Evolutionary conservation across 192 early-diverging fungal species (phyloP), one percentile per base, ranked within the genome.

Genomic region (Rhizophagus sp.): DNA sequence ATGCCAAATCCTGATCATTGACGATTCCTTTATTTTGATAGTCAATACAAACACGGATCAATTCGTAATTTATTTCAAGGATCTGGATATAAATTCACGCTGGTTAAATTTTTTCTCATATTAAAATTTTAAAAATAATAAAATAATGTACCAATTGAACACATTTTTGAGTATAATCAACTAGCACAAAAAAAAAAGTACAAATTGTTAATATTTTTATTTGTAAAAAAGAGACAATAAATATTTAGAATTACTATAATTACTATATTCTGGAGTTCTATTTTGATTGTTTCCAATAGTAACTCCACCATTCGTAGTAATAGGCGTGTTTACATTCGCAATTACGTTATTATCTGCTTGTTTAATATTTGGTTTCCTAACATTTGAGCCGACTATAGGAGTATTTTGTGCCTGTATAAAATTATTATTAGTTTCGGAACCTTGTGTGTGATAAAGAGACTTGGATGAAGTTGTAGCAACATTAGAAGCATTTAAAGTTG

Each of bases 101-200:
- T 1, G 10, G 25, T 61, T 17, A 63, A 22, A 61, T 19, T 34
- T 57, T 25, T 33, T 19, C 39, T 8, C 39, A 41, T 8, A 5
- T 41, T 41, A 41, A 41, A 41, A 6, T 41, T 41, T 41, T 0
- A 36, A 41, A 41, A 41, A 41, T 41, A 41, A 41, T 52, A 36
- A 72, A 13, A 15, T 24, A 57, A 13, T 27, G 11, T 9, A 79
- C 78, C 68, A 69, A 67, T 61, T 79, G 78, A 12, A 79, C 78
- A 30, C 78, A 79, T 79, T 62, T 79, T 62, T 79, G 78, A 15
- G 78, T 79, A 79, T 57, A 79, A n/a, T 71, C 78, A 13, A 73
- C 71, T 73, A 33, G 22, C n/a, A 15, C 50, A 41, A 41, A 70
- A 70, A 41, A 39, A 70, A 70, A 44, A 41, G 22, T 2, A 7